Evolutionary conservation across 768 basidiomycete genomes (phyloP).

Genomic region (Clitopilus passeckerianus): DNA sequence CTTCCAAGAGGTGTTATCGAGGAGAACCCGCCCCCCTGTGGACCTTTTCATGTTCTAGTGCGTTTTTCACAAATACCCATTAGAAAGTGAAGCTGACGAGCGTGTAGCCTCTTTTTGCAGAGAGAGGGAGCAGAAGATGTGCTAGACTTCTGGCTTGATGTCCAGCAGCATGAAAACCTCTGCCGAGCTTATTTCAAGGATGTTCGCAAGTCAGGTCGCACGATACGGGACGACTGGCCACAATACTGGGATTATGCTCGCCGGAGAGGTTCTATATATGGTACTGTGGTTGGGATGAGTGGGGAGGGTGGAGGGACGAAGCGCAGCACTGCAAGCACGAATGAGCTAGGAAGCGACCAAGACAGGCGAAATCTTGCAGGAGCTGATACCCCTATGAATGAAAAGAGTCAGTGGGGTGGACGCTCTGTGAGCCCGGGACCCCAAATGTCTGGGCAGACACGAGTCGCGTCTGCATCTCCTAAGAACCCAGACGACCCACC

Average conservation of each 20-base stretch:
- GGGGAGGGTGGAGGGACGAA: constrained; percentile 54
- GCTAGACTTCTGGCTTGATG: constrained; percentile 98
- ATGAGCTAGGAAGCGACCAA: constrained; percentile 61
- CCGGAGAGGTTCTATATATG: constrained; percentile 88
- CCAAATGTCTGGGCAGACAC: constrained; percentile 37
- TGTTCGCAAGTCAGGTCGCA: constrained; percentile 88
- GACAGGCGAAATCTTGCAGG: constrained; percentile 63
- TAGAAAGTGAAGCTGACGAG: background rate
- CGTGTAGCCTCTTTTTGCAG: constrained; percentile 82
- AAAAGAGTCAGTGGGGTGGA: constrained; percentile 36
- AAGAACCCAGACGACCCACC: constrained; percentile 29
- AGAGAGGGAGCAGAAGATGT: constrained; percentile 95
- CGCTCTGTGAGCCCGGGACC: constrained; percentile 59
- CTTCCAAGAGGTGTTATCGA: constrained; percentile 85
- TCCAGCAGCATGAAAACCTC: constrained; percentile 98
- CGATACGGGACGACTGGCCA: constrained; percentile 97
- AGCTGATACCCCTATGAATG: constrained; percentile 31
- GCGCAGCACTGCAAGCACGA: constrained; percentile 80
- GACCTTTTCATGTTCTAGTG: constrained; percentile 99
- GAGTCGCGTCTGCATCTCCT: constrained; percentile 41
- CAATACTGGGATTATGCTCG: constrained; percentile 96
- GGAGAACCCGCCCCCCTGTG: constrained; percentile 89
- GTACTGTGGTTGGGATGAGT: constrained; percentile 77
- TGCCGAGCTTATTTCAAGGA: constrained; percentile 99
- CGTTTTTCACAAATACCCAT: constrained; percentile 28